Conservation (phyloP, 2,329 filamentous ascomycete genomes). For the Phialocephala sp. region DNA sequence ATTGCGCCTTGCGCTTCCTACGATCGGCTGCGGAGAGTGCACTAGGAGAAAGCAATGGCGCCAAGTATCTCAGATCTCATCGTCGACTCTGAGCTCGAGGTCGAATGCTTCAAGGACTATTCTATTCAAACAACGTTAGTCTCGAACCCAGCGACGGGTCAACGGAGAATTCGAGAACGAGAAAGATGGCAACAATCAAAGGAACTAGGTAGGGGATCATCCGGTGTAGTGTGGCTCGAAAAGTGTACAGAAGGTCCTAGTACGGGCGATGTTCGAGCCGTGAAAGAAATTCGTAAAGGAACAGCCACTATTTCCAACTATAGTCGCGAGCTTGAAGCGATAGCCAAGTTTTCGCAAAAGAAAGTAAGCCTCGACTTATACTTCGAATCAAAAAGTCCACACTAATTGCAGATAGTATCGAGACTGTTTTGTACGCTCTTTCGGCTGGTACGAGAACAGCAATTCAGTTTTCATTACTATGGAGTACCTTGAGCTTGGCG, state of each 20-base stretch:
- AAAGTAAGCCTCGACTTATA: slow-evolving; percentile 7
- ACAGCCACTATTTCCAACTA: slow-evolving; percentile 1
- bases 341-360: slow-evolving; percentile 20
- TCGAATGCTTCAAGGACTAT: background rate
- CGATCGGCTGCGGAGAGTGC: no score
- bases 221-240: slow-evolving; percentile 18
- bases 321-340: slow-evolving; percentile 18
- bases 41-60: background rate
- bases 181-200: slow-evolving; percentile 18
- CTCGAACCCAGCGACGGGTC: background rate
- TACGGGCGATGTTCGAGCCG: slow-evolving; percentile 14
- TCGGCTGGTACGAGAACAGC: slow-evolving; percentile 46
- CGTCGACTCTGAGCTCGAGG: background rate
- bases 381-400: background rate
- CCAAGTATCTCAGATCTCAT: background rate
- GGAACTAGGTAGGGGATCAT: slow-evolving; percentile 14
- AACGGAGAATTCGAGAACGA: slow-evolving; percentile 2
- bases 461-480: slow-evolving; percentile 45
- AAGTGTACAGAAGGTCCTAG: slow-evolving; percentile 10
- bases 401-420: slow-evolving; percentile 8
- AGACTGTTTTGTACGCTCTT: slow-evolving; percentile 39
- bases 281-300: slow-evolving; percentile 18
- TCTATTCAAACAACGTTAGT: background rate
- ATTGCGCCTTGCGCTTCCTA: no score
- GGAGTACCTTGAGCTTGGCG: slow-evolving; percentile 46